These are phyloP conservation scores for Pichia deserticola DNA, from an alignment of 805 yeast species.

Conservation along the genomic window DNA sequence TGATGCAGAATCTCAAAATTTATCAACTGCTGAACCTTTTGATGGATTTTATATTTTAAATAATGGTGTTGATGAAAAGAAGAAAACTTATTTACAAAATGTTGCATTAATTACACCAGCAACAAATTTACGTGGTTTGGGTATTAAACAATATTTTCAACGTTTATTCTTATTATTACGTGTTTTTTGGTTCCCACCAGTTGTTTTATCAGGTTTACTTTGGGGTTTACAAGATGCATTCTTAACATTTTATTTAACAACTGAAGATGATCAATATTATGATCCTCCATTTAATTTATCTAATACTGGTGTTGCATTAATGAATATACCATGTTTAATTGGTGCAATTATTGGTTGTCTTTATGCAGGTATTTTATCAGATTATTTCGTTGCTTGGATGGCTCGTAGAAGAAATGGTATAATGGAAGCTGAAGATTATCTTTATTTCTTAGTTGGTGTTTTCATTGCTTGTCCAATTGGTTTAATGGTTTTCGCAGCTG, in stretches of 20 bases:
- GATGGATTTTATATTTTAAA: conserved; percentile 15
- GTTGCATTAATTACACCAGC: conserved; percentile 48
- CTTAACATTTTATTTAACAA: conserved; percentile 64
- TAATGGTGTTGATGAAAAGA: conserved; percentile 35
- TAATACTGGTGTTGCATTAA: conserved; percentile 60
- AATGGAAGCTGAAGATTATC: conserved; percentile 58
- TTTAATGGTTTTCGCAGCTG: conserved; percentile 58
- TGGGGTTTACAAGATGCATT: conserved; percentile 81
- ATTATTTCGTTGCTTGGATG: conserved; percentile 51
- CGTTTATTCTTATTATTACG: conserved; percentile 44
- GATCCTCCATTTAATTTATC: conserved; percentile 61
- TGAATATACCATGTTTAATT: conserved; percentile 64
- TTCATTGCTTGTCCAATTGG: conserved; percentile 55
- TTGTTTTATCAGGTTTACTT: conserved; percentile 56
- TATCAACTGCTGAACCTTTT: conserved; percentile 1
- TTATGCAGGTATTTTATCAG: conserved; percentile 55
- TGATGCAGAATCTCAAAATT: background rate
- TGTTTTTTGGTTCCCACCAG: conserved; percentile 59
- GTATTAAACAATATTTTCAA: conserved; percentile 55
- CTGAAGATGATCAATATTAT: conserved; percentile 61
- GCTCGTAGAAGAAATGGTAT: conserved; percentile 56
- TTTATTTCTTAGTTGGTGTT: conserved; percentile 49
- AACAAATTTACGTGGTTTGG: conserved; percentile 53
- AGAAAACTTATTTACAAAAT: conserved; percentile 38
- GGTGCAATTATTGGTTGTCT: conserved; percentile 64